Percentiles rank a stretch among this genome's conserved stretches.
These are phyloP conservation scores for Podaxis carcinomalis DNA, from an alignment of 768 basidiomycete species.

Conservation along the genomic window DNA sequence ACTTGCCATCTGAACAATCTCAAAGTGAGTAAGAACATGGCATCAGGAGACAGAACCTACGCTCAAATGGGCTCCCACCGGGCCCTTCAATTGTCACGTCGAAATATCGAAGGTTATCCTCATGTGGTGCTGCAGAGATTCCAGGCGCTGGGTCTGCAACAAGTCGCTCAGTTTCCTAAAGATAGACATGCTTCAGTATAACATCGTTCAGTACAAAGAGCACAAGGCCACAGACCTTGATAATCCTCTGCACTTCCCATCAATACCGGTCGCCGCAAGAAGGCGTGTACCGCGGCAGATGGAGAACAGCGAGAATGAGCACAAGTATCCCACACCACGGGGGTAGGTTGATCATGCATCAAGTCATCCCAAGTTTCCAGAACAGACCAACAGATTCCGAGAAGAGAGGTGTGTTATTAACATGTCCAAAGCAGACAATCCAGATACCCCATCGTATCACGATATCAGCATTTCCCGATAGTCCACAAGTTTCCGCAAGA, in stretches of 20 bases:
- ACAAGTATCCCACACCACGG: background rate
- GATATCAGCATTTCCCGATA: background rate
- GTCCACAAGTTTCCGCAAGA: background rate
- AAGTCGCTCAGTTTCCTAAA: slow-evolving; percentile 94
- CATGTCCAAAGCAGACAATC: background rate
- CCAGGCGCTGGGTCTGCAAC: slow-evolving; percentile 96
- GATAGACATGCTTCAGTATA: background rate
- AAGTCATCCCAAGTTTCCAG: background rate
- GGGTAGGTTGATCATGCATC: background rate
- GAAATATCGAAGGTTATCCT: slow-evolving; percentile 97
- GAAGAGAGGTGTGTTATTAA: background rate
- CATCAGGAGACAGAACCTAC: slow-evolving; percentile 33
- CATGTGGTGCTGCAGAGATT: slow-evolving; percentile 91
- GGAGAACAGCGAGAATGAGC: background rate
- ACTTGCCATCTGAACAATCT: slow-evolving; percentile 69
- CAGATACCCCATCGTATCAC: background rate
- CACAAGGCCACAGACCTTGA: slow-evolving; percentile 35
- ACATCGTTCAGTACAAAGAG: background rate
- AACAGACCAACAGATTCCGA: background rate
- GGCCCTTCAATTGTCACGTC: slow-evolving; percentile 97
- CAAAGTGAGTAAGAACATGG: slow-evolving; percentile 1
- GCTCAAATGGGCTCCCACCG: slow-evolving; percentile 86
- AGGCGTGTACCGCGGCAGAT: background rate
- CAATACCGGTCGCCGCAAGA: background rate
- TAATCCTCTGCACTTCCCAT: slow-evolving; percentile 24